Evolutionary conservation across 2,329 filamentous ascomycete species (phyloP), one percentile per base, ranked within the genome.

Genomic region (Nothopassalora personata): DNA sequence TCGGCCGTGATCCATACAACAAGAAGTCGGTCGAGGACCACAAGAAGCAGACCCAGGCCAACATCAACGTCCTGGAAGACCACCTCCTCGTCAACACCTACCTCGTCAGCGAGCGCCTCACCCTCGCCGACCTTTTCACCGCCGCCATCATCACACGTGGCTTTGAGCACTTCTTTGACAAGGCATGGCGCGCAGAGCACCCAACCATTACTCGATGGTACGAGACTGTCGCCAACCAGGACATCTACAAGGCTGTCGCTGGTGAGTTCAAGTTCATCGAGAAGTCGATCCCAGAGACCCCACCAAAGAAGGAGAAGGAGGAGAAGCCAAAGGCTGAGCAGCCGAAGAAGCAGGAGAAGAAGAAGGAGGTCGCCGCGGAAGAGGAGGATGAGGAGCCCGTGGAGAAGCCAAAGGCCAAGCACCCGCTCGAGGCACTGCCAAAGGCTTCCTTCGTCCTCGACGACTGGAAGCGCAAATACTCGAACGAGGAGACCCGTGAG

Each of bases 391-490:
- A 87, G 58, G 84, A 86, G 58, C 73, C 76, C 39, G 77, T 82
- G 60, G 84, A 86, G 64, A 19, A 31, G 15, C 90, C 91, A 73
- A 97, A 97, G 87, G 79, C 92, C 75, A 99, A 97, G 89, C 94
- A 99, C 83, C 92, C 94, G 70, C 84, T 96, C 66, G 93, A 96
- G 77, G 77, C 85, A 68, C 89, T 97, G 57, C 86, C 87, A 72
- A 88, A 87, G 75, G 81, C 94, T 63, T 86, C 87, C 59, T 84
- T 96, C 74, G 83, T 88, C 69, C 84, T 99, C 59, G 94, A 99
- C 75, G 94, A 99, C 81, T 96, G 88, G 90, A 99, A 99, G 89
- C 91, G 94, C 74, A 87, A 90, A 78, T 99, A 96, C 86, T 99
- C 94, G 73, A 99, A 99, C 86, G 85, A 88, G 76, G 91, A 97